Percentiles rank a stretch among this genome's conserved stretches.
Evolutionary conservation across 805 yeast genomes (phyloP).

Genomic region (Wickerhamomyces ciferrii): DNA sequence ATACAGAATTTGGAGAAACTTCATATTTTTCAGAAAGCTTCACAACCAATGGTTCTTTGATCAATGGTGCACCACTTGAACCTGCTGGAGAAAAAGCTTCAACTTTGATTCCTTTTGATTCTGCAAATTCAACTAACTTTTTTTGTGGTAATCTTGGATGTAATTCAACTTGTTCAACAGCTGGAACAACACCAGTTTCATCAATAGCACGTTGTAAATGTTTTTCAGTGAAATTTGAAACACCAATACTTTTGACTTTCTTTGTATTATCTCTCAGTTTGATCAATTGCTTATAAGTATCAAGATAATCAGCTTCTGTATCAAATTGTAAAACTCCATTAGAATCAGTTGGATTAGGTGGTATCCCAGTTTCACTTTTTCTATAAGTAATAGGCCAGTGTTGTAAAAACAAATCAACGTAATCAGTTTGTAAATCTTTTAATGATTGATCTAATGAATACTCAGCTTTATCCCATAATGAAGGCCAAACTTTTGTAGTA

Average conservation of each 20-base stretch:
- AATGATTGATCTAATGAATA: constrained; percentile 50
- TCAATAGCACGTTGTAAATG: constrained; percentile 31
- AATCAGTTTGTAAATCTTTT: constrained; percentile 53
- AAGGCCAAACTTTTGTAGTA: constrained; percentile 64
- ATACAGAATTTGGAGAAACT: constrained; percentile 48
- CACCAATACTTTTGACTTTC: constrained; percentile 47
- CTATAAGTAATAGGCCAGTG: constrained; percentile 54
- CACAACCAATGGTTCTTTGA: constrained; percentile 42
- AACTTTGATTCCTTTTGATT: constrained; percentile 41
- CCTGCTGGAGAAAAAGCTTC: constrained; percentile 65
- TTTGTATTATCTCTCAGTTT: constrained; percentile 27
- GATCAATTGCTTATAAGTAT: constrained; percentile 55
- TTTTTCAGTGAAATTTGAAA: constrained; percentile 41
- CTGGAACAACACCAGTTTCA: constrained; percentile 41
- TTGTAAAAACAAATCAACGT: constrained; percentile 66
- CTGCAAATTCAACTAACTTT: constrained; percentile 46
- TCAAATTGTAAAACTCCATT: constrained; percentile 6
- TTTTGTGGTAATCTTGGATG: constrained; percentile 68
- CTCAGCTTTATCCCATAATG: constrained; percentile 39
- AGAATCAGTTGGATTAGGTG: not conserved
- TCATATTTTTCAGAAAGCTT: constrained; percentile 51
- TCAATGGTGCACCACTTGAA: constrained; percentile 53
- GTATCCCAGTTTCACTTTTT: not conserved
- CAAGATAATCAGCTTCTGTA: constrained; percentile 31
- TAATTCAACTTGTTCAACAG: constrained; percentile 54